Percentiles rank a stretch among this genome's conserved stretches.
Evolutionary conservation across 2,329 filamentous ascomycete genomes (phyloP).

Genomic region (Aspergillus transmontanensis): DNA sequence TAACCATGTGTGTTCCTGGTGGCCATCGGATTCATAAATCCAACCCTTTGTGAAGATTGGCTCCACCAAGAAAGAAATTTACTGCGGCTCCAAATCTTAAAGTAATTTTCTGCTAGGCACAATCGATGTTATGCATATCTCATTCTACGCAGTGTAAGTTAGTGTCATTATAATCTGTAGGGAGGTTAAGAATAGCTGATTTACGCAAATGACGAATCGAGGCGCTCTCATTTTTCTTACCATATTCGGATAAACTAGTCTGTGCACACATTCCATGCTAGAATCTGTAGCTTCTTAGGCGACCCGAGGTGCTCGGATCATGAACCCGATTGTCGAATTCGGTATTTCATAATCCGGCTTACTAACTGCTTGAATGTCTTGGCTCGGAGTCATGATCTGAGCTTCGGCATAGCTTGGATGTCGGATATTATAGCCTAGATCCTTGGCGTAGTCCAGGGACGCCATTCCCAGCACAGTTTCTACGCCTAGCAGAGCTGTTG

Average conservation of each 20-base stretch:
- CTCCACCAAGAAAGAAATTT: too few species aligned
- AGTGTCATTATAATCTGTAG: too few species aligned
- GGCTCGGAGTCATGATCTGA: not conserved
- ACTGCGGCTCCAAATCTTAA: too few species aligned
- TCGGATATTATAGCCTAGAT: not conserved
- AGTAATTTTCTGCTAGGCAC: too few species aligned
- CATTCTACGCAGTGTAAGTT: too few species aligned
- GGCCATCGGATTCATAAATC: too few species aligned
- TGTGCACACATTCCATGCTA: not conserved
- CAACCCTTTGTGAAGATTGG: too few species aligned
- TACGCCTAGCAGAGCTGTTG: not conserved
- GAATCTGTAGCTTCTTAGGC: not conserved
- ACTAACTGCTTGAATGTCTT: not conserved
- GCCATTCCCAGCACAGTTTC: not conserved
- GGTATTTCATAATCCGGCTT: not conserved
- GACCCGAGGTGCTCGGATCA: not conserved
- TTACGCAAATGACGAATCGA: not conserved
- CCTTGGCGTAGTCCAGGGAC: not conserved
- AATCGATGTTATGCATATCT: too few species aligned
- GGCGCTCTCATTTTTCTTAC: not conserved
- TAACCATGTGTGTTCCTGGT: too few species aligned
- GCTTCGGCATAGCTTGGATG: not conserved
- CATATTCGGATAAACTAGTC: not conserved
- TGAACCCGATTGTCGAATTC: not conserved
- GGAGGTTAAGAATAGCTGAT: not conserved